Evolutionary conservation across 2,329 filamentous ascomycete species (phyloP), one percentile per base, ranked within the genome.

Genomic region (Metarhizium rileyi): DNA sequence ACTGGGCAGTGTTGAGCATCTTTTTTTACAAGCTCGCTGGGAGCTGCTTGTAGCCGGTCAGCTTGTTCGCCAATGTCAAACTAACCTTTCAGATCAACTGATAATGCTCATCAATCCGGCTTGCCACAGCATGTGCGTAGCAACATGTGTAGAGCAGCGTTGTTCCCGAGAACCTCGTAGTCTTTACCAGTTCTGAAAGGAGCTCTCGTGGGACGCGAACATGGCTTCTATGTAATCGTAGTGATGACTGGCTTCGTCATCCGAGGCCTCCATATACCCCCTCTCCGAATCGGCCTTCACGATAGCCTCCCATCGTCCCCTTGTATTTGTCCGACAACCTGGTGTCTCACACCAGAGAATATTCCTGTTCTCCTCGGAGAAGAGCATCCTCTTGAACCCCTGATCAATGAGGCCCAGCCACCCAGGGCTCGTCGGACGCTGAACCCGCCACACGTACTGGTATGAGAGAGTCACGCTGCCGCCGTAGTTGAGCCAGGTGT

Each of bases 321-420:
- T 10, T 28, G 1, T 49, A 12, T 49, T 46, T 2, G 48, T 49
- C 10, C 42, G 42, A 5, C 47, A 45, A 5, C 25, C 5, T 3
- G 6, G 14, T 7, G 1, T 18, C n/a, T 49, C 35, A 2, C 48
- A 49, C 48, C 48, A 49, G 10, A 49, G 43, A 28, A 49, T 35
- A 33, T 49, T 18, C 18, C 20, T 20, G 14, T 49, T 46, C 4
- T 46, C 14, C 4, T 20, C 14, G 0, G 33, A 41, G 1, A 41
- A 46, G 42, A 33, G 7, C 2, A 3, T 42, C 25, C 25, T 1
- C 25, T 25, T 10, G 12, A 23, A 16, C 10, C 16, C 14, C 14
- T 49, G 35, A 26, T 46, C 33, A 14, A 49, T 23, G 3, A 49
- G 36, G 10, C 33, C 20, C 14, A 49, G 25, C 35, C 48, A 49